Conservation (phyloP, 2,329 filamentous ascomycete genomes). For the Xylaria sp. region DNA sequence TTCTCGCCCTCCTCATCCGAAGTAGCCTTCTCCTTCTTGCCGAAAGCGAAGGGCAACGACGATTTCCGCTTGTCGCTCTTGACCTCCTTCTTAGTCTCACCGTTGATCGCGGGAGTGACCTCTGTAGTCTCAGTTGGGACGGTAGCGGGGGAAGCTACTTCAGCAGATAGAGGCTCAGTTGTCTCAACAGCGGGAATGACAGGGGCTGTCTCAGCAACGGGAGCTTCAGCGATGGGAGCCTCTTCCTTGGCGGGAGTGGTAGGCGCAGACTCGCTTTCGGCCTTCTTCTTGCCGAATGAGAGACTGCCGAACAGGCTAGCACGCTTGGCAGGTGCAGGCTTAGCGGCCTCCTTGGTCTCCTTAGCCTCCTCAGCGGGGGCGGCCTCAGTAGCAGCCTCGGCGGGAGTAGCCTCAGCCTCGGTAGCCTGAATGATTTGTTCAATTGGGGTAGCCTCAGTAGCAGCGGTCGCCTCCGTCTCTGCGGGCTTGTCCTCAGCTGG, state of each 20-base stretch:
- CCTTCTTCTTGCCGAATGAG: conserved; percentile 67
- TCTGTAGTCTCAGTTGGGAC: conserved; percentile 61
- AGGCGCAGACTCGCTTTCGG: conserved; percentile 58
- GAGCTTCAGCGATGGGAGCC: conserved; percentile 44
- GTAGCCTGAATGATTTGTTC: conserved; percentile 39
- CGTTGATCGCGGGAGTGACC: conserved; percentile 56
- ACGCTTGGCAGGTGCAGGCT: conserved; percentile 63
- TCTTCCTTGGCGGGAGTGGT: conserved; percentile 56
- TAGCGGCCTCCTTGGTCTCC: conserved; percentile 53
- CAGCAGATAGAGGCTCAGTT: conserved; percentile 64
- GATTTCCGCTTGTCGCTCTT: conserved; percentile 86
- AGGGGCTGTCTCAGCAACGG: conserved; percentile 63
- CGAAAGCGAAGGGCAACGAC: conserved; percentile 77
- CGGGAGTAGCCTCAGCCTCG: conserved; percentile 48
- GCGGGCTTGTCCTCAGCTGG: conserved; percentile 52
- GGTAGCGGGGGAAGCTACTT: conserved; percentile 61
- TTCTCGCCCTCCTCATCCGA: conserved; percentile 72
- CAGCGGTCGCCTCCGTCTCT: conserved; percentile 47
- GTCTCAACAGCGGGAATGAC: conserved; percentile 69
- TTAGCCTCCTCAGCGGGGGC: conserved; percentile 49
- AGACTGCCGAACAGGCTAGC: conserved; percentile 67
- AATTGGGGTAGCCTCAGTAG: conserved; percentile 46
- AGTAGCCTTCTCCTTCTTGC: conserved; percentile 76
- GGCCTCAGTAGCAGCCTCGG: conserved; percentile 39
- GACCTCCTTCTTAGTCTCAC: conserved; percentile 68